Base-by-base conservation (phyloP, 805 yeast genomes). In the Candida sithepensis region DNA sequence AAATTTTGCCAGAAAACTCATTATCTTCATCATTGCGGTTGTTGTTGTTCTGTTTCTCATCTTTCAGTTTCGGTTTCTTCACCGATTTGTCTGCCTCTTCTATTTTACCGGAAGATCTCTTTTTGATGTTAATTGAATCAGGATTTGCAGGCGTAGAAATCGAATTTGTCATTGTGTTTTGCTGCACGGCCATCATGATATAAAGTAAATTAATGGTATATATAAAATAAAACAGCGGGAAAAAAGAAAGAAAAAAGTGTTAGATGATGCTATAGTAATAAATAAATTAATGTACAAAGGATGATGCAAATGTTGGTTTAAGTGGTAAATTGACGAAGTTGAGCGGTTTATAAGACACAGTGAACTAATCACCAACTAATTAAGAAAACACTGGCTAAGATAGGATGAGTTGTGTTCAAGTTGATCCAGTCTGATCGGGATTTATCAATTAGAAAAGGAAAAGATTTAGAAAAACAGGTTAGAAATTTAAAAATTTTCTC, bases 1-100 rank as follows among this genome's bases (percentile, higher is more conserved):
- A 63, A 46, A 65, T 53, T 39, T 60, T 55, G 19, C 53, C 53
- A 21, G 64, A 54, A 43, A 64, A 60, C 22, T 52, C 52, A 21
- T 22, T 22, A 37, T 48, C 36, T 21, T 32, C 21, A 20, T 43
- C 34, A 16, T 26, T n/a, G 14, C 5, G n/a, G n/a, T n/a, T n/a
- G n/a, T n/a, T n/a, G n/a, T n/a, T n/a, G n/a, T n/a, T n/a, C n/a
- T n/a, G n/a, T n/a, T n/a, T n/a, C 14, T 39, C 22, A 21, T 39
- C 41, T 23, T 39, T 39, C 28, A 24, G 28, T 24, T 24, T 24
- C 28, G 28, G 28, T 24, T 22, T 22, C 18, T 39, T 39, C 19
- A 10, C 18, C 41, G 10, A 24, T 21, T 39, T n/a, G 14, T 16
- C n/a, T 16, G n/a, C 12, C 19, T 30, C 28, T 13, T 28, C 23